phyloP scores from a whole-genome alignment of 2,329 filamentous ascomycete species.

The Aspergillus fischeri region DNA sequence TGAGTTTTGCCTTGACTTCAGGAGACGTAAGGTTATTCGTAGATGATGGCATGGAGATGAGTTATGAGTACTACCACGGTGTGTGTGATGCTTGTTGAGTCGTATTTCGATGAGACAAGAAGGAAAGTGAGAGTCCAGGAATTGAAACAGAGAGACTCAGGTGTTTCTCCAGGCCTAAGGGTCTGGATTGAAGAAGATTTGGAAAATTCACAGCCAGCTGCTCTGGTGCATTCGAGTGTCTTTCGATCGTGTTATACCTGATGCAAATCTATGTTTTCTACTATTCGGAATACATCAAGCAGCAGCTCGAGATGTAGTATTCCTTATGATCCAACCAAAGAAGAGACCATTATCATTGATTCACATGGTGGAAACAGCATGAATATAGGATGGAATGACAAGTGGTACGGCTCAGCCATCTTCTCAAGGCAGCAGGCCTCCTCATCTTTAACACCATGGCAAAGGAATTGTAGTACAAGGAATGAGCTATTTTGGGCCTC shows the following conservation, averaged over 20 bases:
- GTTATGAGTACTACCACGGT: background rate
- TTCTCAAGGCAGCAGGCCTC: background rate
- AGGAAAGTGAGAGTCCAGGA: background rate
- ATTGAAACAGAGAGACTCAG: background rate
- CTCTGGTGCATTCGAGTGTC: background rate
- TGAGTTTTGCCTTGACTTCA: background rate
- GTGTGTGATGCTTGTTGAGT: background rate
- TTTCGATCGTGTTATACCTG: background rate
- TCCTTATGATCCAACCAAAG: background rate
- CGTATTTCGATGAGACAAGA: background rate
- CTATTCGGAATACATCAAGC: background rate
- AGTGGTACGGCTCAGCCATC: background rate
- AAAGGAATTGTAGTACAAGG: background rate
- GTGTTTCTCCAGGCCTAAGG: background rate
- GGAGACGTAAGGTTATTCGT: background rate
- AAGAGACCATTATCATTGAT: background rate
- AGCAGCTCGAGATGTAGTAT: background rate
- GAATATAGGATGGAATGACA: background rate
- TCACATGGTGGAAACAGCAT: background rate
- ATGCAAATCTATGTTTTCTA: background rate
- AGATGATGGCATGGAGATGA: background rate
- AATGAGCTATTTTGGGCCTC: background rate
- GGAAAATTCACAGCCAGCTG: background rate
- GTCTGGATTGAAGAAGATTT: background rate
- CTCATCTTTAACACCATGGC: too few species aligned